Conservation (phyloP, 1,139 yeast genomes). For the Blastobotrys indianensis region DNA sequence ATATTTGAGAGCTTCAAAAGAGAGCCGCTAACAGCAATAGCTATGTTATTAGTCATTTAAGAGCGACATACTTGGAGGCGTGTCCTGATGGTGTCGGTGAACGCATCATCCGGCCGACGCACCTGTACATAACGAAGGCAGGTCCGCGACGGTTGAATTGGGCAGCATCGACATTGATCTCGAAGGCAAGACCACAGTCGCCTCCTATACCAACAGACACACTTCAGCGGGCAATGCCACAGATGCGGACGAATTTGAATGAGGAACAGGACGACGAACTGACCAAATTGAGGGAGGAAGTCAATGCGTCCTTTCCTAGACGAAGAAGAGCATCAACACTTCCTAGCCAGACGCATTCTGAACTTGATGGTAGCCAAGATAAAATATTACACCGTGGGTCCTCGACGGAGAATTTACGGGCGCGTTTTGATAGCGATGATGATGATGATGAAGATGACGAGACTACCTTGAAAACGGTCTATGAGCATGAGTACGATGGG, state of each 20-base stretch:
- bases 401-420: neutral
- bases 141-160: slow-evolving; percentile 25
- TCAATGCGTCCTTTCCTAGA: slow-evolving; percentile 2
- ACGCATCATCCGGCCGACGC: slow-evolving; percentile 29
- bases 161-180: slow-evolving; percentile 27
- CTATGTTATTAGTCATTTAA: slow-evolving; percentile 30
- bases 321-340: slow-evolving; percentile 16
- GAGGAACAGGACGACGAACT: slow-evolving; percentile 15
- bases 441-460: slow-evolving; percentile 14
- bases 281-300: slow-evolving; percentile 12
- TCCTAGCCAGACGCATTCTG: slow-evolving; percentile 4
- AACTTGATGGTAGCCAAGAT: neutral
- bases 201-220: slow-evolving; percentile 28
- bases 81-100: slow-evolving; percentile 33
- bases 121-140: slow-evolving; percentile 27
- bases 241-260: slow-evolving; percentile 5
- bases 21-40: slow-evolving; percentile 12
- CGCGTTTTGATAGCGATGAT: neutral
- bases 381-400: neutral
- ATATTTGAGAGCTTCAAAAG: slow-evolving; percentile 15
- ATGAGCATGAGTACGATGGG: slow-evolving; percentile 14
- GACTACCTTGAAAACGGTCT: slow-evolving; percentile 19
- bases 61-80: slow-evolving; percentile 31
- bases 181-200: slow-evolving; percentile 26
- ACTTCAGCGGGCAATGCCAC: slow-evolving; percentile 12